Evolutionary conservation across 139 green algal species (phyloP).

Genomic region (Haematococcus sp.): DNA sequence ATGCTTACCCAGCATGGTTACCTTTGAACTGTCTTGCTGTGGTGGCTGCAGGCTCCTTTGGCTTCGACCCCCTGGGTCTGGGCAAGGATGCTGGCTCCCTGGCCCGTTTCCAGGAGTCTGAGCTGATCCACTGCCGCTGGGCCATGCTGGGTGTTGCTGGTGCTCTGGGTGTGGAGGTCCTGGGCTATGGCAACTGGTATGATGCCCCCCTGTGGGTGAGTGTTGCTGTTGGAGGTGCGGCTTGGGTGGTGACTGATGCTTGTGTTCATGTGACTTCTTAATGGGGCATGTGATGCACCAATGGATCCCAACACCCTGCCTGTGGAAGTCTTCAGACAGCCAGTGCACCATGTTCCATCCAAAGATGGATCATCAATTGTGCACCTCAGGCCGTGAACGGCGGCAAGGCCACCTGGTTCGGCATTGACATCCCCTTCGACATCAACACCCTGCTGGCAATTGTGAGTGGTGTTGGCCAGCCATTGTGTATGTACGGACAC

Average conservation of each 20-base stretch:
- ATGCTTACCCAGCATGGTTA: too few relatives aligned
- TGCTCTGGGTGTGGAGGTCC: constrained; percentile 61
- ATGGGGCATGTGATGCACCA: too few relatives aligned
- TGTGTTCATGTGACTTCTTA: too few relatives aligned
- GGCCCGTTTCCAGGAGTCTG: constrained; percentile 39
- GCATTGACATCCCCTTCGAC: constrained; percentile 75
- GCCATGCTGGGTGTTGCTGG: constrained; percentile 72
- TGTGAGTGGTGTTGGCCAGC: constrained; percentile 36
- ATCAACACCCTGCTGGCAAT: constrained; percentile 72
- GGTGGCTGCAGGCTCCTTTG: constrained; percentile 58
- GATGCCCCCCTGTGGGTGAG: constrained; percentile 71
- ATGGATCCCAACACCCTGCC: too few relatives aligned
- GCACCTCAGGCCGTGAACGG: constrained; percentile 74
- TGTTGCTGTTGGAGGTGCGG: too few relatives aligned
- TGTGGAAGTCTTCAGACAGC: too few relatives aligned
- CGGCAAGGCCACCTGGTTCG: constrained; percentile 74
- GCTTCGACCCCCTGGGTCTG: constrained; percentile 81
- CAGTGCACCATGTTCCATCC: too few relatives aligned
- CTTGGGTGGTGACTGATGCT: too few relatives aligned
- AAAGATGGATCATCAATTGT: too few relatives aligned
- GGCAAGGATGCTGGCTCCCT: constrained; percentile 43
- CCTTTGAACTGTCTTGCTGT: too few relatives aligned
- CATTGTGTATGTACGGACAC: neutral
- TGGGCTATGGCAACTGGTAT: constrained; percentile 75
- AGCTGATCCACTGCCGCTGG: constrained; percentile 74